These are phyloP conservation scores for Stentor roeselii DNA, from an alignment of 73 alveolate species.

Conservation along the genomic window DNA sequence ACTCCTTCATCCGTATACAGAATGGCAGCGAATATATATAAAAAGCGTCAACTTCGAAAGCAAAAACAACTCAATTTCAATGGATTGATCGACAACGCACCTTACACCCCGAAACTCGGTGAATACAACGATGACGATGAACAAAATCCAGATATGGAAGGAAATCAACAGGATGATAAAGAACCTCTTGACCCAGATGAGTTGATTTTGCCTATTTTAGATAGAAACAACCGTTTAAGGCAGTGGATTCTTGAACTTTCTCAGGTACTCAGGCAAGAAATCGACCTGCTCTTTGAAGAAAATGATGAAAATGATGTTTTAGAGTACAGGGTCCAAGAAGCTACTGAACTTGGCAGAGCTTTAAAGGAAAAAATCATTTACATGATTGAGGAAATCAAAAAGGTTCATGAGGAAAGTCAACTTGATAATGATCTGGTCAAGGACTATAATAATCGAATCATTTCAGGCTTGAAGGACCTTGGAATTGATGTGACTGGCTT, in stretches of 20 bases:
- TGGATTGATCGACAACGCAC: not conserved
- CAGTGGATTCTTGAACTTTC: too few relatives aligned
- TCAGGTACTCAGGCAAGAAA: too few relatives aligned
- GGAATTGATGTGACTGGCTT: too few relatives aligned
- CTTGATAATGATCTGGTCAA: not conserved
- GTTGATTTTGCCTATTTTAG: not conserved
- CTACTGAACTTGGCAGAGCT: not conserved
- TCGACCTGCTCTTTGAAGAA: not conserved
- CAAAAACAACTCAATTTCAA: not conserved
- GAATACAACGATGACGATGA: too few relatives aligned
- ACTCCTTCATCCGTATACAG: slow-evolving; percentile 50
- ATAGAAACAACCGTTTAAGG: too few relatives aligned
- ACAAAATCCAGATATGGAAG: too few relatives aligned
- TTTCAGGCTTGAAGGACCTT: not conserved
- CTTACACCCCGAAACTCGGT: too few relatives aligned
- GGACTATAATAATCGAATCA: too few relatives aligned
- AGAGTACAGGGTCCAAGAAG: not conserved
- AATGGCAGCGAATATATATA: not conserved
- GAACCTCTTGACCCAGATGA: not conserved
- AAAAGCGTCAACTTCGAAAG: slow-evolving; percentile 20
- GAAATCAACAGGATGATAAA: too few relatives aligned
- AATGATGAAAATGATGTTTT: too few relatives aligned
- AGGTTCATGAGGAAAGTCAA: not conserved
- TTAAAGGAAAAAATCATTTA: not conserved
- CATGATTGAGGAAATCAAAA: not conserved